Conservation (phyloP, 2,329 filamentous ascomycete genomes). For the Phyllosticta citrichinensis region DNA sequence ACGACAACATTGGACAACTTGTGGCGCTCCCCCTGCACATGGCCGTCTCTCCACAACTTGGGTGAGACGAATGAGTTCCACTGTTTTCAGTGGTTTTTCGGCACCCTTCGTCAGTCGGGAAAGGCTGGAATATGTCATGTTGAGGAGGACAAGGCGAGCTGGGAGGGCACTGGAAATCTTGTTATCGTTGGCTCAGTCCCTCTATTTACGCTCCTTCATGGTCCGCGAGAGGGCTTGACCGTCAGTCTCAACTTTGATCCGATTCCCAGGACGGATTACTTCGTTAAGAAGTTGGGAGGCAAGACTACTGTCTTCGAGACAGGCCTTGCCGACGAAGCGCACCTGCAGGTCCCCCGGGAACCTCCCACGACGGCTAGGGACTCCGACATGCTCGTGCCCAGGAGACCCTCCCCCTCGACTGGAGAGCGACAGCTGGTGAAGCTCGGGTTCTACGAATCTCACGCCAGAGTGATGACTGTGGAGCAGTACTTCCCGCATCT, state of each 20-base stretch:
- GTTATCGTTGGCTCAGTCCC: background rate
- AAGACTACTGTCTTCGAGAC: background rate
- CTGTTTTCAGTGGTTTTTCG: slow-evolving; percentile 2
- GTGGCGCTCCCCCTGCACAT: background rate
- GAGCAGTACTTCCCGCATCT: background rate
- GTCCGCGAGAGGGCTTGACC: background rate
- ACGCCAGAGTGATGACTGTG: background rate
- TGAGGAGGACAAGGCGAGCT: background rate
- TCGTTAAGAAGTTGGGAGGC: background rate
- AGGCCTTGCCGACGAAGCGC: background rate
- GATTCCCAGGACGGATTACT: background rate
- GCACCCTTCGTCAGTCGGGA: background rate
- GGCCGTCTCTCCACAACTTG: background rate
- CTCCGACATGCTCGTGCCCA: background rate
- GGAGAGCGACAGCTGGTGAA: background rate
- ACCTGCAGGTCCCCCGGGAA: background rate
- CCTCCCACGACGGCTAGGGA: background rate
- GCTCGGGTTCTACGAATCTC: background rate
- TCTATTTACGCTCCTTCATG: background rate
- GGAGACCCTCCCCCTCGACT: background rate
- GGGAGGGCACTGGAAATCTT: background rate
- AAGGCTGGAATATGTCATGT: background rate
- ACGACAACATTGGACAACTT: background rate
- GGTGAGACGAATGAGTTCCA: background rate
- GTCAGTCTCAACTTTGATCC: background rate